Conservation (phyloP, 2,329 filamentous ascomycete species). For the Penicillium concentricum region DNA sequence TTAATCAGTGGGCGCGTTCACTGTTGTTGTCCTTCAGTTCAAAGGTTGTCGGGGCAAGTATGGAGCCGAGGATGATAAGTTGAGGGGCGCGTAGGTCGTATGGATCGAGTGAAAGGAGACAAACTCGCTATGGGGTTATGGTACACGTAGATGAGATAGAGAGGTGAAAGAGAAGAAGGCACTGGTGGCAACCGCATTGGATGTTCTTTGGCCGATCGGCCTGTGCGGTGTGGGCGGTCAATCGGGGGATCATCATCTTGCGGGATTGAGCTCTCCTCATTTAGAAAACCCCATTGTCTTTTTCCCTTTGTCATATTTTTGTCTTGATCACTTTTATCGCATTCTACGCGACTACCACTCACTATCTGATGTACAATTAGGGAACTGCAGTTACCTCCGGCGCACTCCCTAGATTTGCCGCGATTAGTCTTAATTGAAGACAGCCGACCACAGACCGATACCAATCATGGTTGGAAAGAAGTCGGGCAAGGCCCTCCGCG, state of each 20-base stretch:
- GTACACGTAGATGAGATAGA: constrained; percentile 6
- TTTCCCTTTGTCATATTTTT: not conserved
- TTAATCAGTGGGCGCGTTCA: not conserved
- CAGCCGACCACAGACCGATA: not conserved
- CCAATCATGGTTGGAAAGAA: constrained; percentile 65
- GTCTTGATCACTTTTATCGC: not conserved
- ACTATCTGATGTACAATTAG: not conserved
- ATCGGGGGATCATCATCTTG: constrained; percentile 17
- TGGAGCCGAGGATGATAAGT: not conserved
- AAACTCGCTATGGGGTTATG: constrained; percentile 1
- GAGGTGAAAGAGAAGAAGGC: constrained; percentile 5
- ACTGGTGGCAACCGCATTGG: constrained; percentile 24
- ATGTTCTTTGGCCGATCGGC: constrained; percentile 16
- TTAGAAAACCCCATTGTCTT: constrained; percentile 5
- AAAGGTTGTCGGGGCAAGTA: constrained; percentile 1
- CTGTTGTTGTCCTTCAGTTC: not conserved
- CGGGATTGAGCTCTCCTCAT: constrained; percentile 14
- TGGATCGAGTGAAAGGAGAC: not conserved
- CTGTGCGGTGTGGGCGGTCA: constrained; percentile 28
- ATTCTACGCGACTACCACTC: not conserved
- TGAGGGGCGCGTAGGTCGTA: not conserved
- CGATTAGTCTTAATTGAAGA: constrained; percentile 8
- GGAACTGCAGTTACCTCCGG: not conserved
- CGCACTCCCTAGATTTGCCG: constrained; percentile 19
- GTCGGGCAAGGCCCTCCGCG: constrained; percentile 60